Evolutionary conservation across 371 early-diverging fungal genomes (phyloP).

Genomic region (Mortierella polycephala): DNA sequence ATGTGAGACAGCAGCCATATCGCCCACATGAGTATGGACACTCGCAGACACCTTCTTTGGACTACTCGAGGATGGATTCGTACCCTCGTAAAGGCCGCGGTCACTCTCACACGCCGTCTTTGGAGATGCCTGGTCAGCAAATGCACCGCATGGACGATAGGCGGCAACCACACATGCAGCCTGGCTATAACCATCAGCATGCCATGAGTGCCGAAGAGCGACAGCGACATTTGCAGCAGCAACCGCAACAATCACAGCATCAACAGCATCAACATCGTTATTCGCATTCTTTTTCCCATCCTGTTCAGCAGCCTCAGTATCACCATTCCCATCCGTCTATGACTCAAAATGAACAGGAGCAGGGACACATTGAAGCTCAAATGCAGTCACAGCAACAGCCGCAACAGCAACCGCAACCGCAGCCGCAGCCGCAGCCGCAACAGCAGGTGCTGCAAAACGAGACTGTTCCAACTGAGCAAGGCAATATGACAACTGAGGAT

Average conservation of each 20-base stretch:
- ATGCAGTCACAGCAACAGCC: background rate
- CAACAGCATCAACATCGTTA: background rate
- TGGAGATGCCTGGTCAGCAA: background rate
- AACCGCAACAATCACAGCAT: background rate
- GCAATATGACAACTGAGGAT: background rate
- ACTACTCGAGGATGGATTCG: background rate
- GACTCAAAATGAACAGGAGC: too few relatives aligned
- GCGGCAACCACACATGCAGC: background rate
- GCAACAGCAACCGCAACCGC: background rate
- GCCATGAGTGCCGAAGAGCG: conserved; percentile 1
- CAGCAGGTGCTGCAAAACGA: background rate
- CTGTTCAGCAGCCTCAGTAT: too few relatives aligned
- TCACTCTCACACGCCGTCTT: background rate
- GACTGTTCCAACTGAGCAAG: background rate
- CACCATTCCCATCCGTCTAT: too few relatives aligned
- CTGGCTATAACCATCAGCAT: background rate
- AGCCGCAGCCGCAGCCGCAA: background rate
- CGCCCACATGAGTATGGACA: conserved; percentile 24
- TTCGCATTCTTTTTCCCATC: background rate
- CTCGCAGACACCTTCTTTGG: conserved; percentile 9
- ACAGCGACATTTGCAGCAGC: background rate
- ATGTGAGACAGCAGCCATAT: conserved; percentile 6
- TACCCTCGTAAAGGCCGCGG: background rate
- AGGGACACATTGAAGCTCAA: background rate
- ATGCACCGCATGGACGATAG: conserved; percentile 4